Evolutionary conservation across 2,329 filamentous ascomycete genomes (phyloP).

Genomic region (Trichoderma simmonsii): DNA sequence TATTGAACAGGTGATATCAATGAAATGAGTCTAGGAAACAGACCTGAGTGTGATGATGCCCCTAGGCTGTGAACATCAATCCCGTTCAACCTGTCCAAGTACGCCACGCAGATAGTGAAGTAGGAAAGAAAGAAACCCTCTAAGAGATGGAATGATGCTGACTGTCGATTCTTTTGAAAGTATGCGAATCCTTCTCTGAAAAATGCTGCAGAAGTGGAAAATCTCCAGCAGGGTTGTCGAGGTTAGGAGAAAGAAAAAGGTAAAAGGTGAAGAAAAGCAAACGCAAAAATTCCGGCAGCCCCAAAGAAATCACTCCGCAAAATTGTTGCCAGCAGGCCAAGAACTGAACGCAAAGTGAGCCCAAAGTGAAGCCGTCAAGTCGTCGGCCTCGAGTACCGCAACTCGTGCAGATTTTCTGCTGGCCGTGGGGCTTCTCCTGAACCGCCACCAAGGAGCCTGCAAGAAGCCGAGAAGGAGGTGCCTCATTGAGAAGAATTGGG

Average conservation of each 20-base stretch:
- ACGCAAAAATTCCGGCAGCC: background rate
- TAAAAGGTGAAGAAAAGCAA: background rate
- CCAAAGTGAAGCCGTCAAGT: background rate
- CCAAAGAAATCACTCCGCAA: background rate
- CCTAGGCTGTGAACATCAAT: background rate
- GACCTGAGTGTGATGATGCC: background rate
- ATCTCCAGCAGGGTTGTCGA: background rate
- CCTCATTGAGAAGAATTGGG: background rate
- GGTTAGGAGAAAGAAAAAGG: background rate
- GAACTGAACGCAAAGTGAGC: background rate
- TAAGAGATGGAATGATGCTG: background rate
- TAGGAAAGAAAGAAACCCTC: background rate
- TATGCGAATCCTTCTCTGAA: background rate
- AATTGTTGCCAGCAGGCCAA: background rate
- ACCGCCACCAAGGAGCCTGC: background rate
- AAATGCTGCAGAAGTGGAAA: background rate
- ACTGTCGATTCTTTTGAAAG: background rate
- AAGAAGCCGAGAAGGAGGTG: background rate
- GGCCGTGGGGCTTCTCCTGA: background rate
- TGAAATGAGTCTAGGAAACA: background rate
- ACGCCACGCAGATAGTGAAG: background rate
- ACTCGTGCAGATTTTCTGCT: background rate
- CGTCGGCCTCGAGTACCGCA: background rate
- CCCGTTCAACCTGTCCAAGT: background rate
- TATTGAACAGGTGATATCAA: background rate